Base-by-base conservation (phyloP, 352 stramenopile genomes). In the Pythium aquatile region DNA sequence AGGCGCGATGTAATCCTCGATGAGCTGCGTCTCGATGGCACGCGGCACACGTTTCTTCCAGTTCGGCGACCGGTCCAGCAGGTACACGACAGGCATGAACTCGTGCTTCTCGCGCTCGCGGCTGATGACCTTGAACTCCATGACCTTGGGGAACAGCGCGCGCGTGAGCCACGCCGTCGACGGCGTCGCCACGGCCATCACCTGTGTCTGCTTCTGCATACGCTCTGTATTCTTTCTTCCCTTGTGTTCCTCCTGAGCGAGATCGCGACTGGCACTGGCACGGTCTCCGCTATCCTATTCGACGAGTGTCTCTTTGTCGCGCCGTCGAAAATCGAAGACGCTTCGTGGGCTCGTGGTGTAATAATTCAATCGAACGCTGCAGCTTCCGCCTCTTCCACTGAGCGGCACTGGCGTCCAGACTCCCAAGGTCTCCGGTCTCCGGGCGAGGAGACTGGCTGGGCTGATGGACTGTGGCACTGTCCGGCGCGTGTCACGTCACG, bases 61-160 rank as follows among this genome's bases (percentile, higher is more conserved):
- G 39, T 71, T 75, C 3, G 68, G 59, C 14, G 80, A 86, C 39
- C 82, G 80, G 46, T 89, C 78, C 44, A 89, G 79, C 40, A 91
- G 60, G 58, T 89, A 91, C 37, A 91, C 76, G 24, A 88, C 76
- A 1, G 82, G 82, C 78, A 89, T 88, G 67, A 89, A 87, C 70
- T 89, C 79, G 72, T 91, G 82, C 73, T 88, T 89, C 55, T 88
- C 77, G 33, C 63, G 74, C 69, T 91, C 79, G 55, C 82, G 79
- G 10, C 71, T 84, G 64, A 89, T 89, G 40, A 91, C 80, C 48
- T 89, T 88, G 69, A 89, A 91, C 78, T 91, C 82, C 76, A 88
- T 87, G 13, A 91, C 76, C 54, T 72, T 74, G 14, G 82, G 81
- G 53, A 81, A 83, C 49, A 91, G 65, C 44, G 77, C 74, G 58